Conservation (phyloP, 1,284 basidiomycete genomes). For the Trametes polyzona region DNA sequence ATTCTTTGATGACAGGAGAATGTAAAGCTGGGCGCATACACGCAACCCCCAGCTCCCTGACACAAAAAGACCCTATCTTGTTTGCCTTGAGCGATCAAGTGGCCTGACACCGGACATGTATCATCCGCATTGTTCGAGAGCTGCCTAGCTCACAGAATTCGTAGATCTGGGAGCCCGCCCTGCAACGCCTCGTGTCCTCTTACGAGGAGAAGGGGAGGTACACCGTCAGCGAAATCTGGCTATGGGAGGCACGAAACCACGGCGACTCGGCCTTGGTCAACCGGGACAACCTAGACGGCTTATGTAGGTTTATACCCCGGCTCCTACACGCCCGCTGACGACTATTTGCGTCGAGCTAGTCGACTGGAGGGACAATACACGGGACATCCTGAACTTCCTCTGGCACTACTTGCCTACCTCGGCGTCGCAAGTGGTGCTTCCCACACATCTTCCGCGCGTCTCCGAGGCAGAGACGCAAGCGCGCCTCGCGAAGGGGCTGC, state of each 20-base stretch:
- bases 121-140: no score
- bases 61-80: no score
- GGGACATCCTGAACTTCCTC: slow-evolving; percentile 56
- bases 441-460: slow-evolving; percentile 54
- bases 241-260: slow-evolving; percentile 58
- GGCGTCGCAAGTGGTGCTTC: slow-evolving; percentile 38
- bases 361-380: slow-evolving; percentile 54
- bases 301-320: slow-evolving; percentile 38
- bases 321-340: background rate
- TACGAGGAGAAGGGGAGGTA: slow-evolving; percentile 18
- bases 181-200: slow-evolving; percentile 31
- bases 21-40: no score
- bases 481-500: slow-evolving; percentile 50
- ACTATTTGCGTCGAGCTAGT: slow-evolving; percentile 31
- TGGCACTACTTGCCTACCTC: slow-evolving; percentile 43
- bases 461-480: slow-evolving; percentile 42
- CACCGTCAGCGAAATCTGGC: slow-evolving; percentile 57
- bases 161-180: slow-evolving; percentile 41
- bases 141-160: no score
- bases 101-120: no score
- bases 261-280: slow-evolving; percentile 59
- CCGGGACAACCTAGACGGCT: slow-evolving; percentile 46
- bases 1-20: no score
- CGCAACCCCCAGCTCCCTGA: no score
- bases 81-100: no score